Percentiles rank a stretch among this genome's conserved stretches.
Conservation (phyloP, 495 filamentous ascomycete genomes). For the Penicillium daleae region DNA sequence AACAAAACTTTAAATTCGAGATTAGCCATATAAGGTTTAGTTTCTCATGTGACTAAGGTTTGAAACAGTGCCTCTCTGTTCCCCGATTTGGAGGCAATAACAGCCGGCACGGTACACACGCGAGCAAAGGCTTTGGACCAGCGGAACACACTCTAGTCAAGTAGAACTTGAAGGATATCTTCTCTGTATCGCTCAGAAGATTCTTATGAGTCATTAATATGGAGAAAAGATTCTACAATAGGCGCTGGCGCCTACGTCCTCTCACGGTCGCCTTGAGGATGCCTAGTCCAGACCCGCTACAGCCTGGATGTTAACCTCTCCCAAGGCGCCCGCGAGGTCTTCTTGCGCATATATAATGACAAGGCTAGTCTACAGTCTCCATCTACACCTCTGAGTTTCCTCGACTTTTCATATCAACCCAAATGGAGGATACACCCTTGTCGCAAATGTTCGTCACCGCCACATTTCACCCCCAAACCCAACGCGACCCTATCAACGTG, state of each 20-base stretch:
- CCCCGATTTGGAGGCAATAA: too few relatives aligned
- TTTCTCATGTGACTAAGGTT: too few relatives aligned
- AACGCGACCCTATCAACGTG: neutral
- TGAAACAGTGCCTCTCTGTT: too few relatives aligned
- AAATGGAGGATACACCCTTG: neutral
- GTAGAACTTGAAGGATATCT: neutral
- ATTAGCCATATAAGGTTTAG: too few relatives aligned
- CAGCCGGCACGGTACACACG: too few relatives aligned
- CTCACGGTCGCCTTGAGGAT: slow-evolving; percentile 4
- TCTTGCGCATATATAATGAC: neutral
- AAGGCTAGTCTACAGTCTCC: neutral
- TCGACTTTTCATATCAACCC: neutral
- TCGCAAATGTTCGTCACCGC: neutral
- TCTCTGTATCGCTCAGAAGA: neutral
- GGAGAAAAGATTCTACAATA: neutral
- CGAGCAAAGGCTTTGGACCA: too few relatives aligned
- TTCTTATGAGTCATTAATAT: neutral
- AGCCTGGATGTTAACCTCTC: neutral
- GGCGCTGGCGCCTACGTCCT: slow-evolving; percentile 2
- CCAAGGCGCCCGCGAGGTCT: neutral
- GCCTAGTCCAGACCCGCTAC: neutral
- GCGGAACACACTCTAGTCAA: neutral
- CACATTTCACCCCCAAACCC: neutral
- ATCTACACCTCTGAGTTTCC: neutral
- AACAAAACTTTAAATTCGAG: too few relatives aligned